Evolutionary conservation across 352 stramenopile species (phyloP).

Genomic region (Phytophthora lateralis): DNA sequence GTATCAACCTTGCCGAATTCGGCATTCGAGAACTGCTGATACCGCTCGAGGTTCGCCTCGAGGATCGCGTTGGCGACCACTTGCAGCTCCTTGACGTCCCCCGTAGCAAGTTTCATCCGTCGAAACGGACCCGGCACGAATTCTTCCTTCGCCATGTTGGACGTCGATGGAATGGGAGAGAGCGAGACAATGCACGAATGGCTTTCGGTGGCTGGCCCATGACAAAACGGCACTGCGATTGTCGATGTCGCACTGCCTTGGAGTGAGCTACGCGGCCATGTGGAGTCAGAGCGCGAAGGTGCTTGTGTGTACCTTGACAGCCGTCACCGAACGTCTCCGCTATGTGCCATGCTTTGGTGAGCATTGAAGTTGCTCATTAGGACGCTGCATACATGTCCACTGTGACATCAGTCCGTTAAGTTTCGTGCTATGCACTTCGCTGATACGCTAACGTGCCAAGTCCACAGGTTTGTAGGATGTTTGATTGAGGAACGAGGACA

Average conservation of each 20-base stretch:
- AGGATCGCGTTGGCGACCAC: slow-evolving; percentile 32
- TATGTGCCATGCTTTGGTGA: slow-evolving; percentile 9
- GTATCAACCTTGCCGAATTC: slow-evolving; percentile 29
- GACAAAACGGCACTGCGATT: not conserved
- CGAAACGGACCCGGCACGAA: slow-evolving; percentile 32
- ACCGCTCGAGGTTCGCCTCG: slow-evolving; percentile 31
- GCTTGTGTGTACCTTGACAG: slow-evolving; percentile 9
- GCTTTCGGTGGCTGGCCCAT: slow-evolving; percentile 16
- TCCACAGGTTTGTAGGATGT: slow-evolving; percentile 1
- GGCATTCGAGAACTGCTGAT: slow-evolving; percentile 29
- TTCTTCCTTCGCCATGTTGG: slow-evolving; percentile 29
- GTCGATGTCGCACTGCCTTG: slow-evolving; percentile 19
- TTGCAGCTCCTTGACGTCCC: slow-evolving; percentile 29
- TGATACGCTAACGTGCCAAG: not conserved
- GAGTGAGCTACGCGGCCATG: slow-evolving; percentile 26
- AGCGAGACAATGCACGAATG: slow-evolving; percentile 23
- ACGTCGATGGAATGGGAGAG: not conserved
- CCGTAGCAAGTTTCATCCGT: slow-evolving; percentile 16
- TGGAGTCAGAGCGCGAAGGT: slow-evolving; percentile 14
- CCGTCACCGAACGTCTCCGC: slow-evolving; percentile 15
- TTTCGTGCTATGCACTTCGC: not conserved
- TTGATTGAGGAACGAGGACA: not conserved
- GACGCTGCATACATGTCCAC: too few species aligned
- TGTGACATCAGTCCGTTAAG: not conserved
- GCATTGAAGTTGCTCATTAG: slow-evolving; percentile 19